Evolutionary conservation across 148 eudicot genomes (phyloP), one percentile per base, ranked within the genome.

Genomic region (Chenopodium quinoa): DNA sequence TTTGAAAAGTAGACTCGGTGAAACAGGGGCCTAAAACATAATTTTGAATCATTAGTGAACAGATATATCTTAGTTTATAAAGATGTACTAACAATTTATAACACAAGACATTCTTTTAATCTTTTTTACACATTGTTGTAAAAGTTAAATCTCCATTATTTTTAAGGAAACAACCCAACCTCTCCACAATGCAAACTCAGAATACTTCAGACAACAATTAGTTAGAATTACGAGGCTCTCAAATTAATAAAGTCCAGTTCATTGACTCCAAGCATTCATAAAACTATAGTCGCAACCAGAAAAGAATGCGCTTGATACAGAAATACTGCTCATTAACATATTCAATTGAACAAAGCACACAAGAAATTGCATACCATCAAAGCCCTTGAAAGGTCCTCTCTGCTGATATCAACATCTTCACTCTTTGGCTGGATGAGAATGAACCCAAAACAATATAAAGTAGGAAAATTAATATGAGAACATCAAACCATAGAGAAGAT

Each of bases 361-460:
- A 73, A 80, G 44, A 52, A 84, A 62, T 79, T 62, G 72, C 93
- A 77, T 89, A 96, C 99, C 99, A 93, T 92, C 79, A 96, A 83
- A 75, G 92, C 92, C 87, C 85, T 88, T 65, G 99, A 93, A 69
- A 96, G 92, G 79, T 96, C 94, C 73, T 93, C 97, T 81, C 92
- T 90, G 82, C 89, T 92, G 83, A 88, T 85, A 83, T 87, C 93
- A 82, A 87, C 88, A 77, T 90, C 99, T 80, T 93, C 99, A 75
- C 86, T 87, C 79, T 90, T 92, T 22, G 97, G 86, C 99, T 93
- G 87, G 79, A 84, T 69, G 78, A 44, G 34, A 37, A 58, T 56
- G 48, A 8, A 13, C 63, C 29, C 63, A 50, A 74, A 74, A 48
- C 60, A 48, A n/a, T 50, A 74, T 9, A 4, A 50, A 25, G 5